Percentiles rank a stretch among this genome's conserved stretches.
Conservation (phyloP, 2,329 filamentous ascomycete species). For the Fusarium abutilonis region DNA sequence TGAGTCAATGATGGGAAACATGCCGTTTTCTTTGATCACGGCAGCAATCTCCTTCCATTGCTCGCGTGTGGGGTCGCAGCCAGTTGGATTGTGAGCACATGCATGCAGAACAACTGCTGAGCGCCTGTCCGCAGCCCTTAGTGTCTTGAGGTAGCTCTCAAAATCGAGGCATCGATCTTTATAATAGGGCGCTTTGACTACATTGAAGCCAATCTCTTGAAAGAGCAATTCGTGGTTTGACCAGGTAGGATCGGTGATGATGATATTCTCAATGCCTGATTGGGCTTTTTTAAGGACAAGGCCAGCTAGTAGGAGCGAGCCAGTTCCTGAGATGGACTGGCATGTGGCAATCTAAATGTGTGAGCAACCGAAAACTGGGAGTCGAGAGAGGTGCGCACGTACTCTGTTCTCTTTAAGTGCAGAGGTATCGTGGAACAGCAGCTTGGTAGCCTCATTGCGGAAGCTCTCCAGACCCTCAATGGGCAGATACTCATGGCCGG, state of each 20-base stretch:
- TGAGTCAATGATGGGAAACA: constrained; percentile 40
- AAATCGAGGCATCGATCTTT: constrained; percentile 48
- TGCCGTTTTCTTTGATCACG: constrained; percentile 16
- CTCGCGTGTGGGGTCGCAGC: constrained; percentile 48
- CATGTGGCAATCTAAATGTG: constrained; percentile 46
- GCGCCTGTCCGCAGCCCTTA: constrained; percentile 43
- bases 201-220: constrained; percentile 47
- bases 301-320: constrained; percentile 51
- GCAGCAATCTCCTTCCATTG: constrained; percentile 42
- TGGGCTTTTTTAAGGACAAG: constrained; percentile 46
- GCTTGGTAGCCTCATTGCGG: constrained; percentile 46
- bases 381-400: neutral
- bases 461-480: constrained; percentile 50
- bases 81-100: constrained; percentile 57
- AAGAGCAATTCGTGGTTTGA: constrained; percentile 54
- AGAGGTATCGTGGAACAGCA: constrained; percentile 46
- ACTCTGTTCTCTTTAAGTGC: constrained; percentile 46
- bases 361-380: neutral
- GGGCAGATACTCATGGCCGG: constrained; percentile 52
- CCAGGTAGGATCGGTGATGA: constrained; percentile 55
- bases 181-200: constrained; percentile 51
- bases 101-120: constrained; percentile 52
- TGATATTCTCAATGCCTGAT: constrained; percentile 45
- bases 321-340: constrained; percentile 55
- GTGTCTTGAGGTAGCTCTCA: constrained; percentile 42